These are phyloP conservation scores for Cyclotella sp. DNA, from an alignment of 108 stramenopile genomes.

Conservation along the genomic window DNA sequence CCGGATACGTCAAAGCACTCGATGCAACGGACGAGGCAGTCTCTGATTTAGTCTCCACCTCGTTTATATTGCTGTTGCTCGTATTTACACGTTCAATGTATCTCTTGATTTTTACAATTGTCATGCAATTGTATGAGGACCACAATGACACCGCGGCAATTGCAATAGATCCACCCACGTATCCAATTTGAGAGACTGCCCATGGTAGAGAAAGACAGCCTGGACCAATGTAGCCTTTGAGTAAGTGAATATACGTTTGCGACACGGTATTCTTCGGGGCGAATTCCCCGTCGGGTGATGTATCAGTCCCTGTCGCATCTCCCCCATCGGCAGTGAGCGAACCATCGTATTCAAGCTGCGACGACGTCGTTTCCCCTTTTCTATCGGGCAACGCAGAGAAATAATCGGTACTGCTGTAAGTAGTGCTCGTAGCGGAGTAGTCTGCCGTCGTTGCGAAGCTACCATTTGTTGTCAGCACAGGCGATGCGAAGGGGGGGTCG, in stretches of 20 bases:
- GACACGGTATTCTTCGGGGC: conserved; percentile 46
- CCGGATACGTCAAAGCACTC: conserved; percentile 65
- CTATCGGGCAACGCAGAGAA: neutral
- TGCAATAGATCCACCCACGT: conserved; percentile 44
- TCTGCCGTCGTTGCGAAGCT: neutral
- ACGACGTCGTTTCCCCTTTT: neutral
- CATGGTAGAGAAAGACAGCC: conserved; percentile 73
- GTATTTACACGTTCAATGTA: conserved; percentile 42
- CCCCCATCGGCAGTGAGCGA: conserved; percentile 7
- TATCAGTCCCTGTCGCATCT: conserved; percentile 1
- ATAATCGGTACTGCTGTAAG: conserved; percentile 4
- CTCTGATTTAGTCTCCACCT: conserved; percentile 6
- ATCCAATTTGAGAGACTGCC: conserved; percentile 69
- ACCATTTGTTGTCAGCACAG: neutral
- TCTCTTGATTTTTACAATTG: conserved; percentile 67
- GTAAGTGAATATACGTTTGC: conserved; percentile 66
- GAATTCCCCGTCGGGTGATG: conserved; percentile 5
- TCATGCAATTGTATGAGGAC: conserved; percentile 73
- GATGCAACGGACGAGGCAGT: conserved; percentile 31
- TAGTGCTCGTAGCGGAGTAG: neutral
- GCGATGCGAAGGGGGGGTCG: neutral
- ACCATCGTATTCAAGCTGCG: conserved; percentile 9
- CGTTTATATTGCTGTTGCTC: conserved; percentile 21
- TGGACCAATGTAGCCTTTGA: conserved; percentile 76
- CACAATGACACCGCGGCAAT: conserved; percentile 56